Base-by-base conservation (phyloP, 805 yeast genomes). In the Candida chilensis region DNA sequence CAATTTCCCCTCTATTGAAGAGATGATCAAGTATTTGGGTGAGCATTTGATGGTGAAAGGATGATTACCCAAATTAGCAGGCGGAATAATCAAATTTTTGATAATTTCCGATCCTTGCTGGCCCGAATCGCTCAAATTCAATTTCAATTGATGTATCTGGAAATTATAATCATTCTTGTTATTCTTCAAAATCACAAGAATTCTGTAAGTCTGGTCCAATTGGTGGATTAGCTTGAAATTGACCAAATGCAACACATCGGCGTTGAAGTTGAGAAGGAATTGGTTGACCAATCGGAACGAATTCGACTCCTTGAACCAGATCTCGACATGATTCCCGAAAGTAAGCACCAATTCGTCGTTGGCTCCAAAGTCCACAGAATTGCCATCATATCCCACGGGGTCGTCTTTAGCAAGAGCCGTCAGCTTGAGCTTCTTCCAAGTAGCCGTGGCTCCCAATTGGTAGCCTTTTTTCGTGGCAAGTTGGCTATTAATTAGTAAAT, bases 361-460 rank as follows among this genome's bases (percentile, higher is more conserved):
- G 10, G 32, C 34, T 5, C 24, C 32, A n/a, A 27, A 28, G 12
- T 22, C 17, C 11, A 22, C 13, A 11, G 37, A 26, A 33, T 16
- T 15, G 21, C 31, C 28, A n/a, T n/a, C n/a, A n/a, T n/a, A n/a
- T n/a, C n/a, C n/a, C n/a, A n/a, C n/a, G n/a, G n/a, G n/a, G n/a
- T n/a, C n/a, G n/a, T n/a, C n/a, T n/a, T n/a, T n/a, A n/a, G n/a
- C n/a, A n/a, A n/a, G n/a, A 10, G 60, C 46, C 4, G 54, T 60
- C 31, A 52, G 60, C 37, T 56, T 59, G 36, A 62, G 45, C 35
- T 60, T 59, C 33, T 50, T 53, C 64, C 66, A 61, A 1, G 67
- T 50, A 17, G 67, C 68, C 7, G 56, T 45, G 1, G 65, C 51
- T 14, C 67, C 67, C 17, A 58, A 42, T 32, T 51, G 47, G 37